A percentile compares a stretch with the other conserved stretches of the same genome.
phyloP scores from a whole-genome alignment of 345 rosid genomes.

The Citrus hindsii region DNA sequence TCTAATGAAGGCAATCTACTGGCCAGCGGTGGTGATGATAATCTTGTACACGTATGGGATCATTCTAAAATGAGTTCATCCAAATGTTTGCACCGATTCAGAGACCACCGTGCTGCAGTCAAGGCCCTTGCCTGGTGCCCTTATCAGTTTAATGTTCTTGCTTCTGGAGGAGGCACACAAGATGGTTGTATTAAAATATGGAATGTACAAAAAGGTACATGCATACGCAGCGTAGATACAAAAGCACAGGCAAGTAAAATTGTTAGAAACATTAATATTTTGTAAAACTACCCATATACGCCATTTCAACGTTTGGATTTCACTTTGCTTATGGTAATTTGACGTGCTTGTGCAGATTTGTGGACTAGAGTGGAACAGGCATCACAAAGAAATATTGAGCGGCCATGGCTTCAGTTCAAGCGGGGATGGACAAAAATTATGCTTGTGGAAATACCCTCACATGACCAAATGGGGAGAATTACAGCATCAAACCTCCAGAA shows the following conservation, averaged over 20 bases:
- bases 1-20: slow-evolving; percentile 38
- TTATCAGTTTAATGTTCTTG: slow-evolving; percentile 42
- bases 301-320: not conserved
- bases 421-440: slow-evolving; percentile 23
- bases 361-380: slow-evolving; percentile 60
- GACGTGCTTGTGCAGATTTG: slow-evolving; percentile 30
- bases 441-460: slow-evolving; percentile 55
- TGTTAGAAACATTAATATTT: not conserved
- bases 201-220: slow-evolving; percentile 36
- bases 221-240: slow-evolving; percentile 31
- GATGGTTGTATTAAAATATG: slow-evolving; percentile 50
- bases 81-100: slow-evolving; percentile 30
- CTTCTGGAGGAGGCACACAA: slow-evolving; percentile 52
- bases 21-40: slow-evolving; percentile 66
- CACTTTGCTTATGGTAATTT: not conserved
- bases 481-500: slow-evolving; percentile 30
- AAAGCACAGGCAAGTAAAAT: slow-evolving; percentile 42
- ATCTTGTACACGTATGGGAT: slow-evolving; percentile 42
- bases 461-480: slow-evolving; percentile 36
- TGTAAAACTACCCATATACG: not conserved
- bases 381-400: slow-evolving; percentile 52
- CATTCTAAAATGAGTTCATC: slow-evolving; percentile 49
- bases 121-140: slow-evolving; percentile 68
- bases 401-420: slow-evolving; percentile 44
- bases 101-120: slow-evolving; percentile 44